Evolutionary conservation across 495 filamentous ascomycete genomes (phyloP).

Genomic region (Neurospora hispaniola): DNA sequence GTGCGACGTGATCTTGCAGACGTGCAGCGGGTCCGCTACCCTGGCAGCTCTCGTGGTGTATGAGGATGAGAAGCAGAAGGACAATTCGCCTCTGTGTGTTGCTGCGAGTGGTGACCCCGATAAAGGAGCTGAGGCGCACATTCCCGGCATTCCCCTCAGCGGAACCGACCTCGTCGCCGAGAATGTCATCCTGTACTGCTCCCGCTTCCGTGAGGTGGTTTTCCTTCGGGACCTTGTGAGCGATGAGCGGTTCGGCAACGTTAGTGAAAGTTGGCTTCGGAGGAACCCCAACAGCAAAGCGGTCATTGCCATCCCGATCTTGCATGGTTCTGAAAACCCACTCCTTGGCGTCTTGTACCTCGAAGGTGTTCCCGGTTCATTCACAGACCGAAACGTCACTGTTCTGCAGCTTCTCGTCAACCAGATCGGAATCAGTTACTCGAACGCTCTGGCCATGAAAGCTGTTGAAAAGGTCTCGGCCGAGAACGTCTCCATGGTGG

Average conservation of each 20-base stretch:
- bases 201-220: conserved; percentile 73
- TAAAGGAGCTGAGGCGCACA: conserved; percentile 49
- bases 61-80: conserved; percentile 15
- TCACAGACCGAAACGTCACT: conserved; percentile 79
- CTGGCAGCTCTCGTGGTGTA: conserved; percentile 58
- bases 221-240: conserved; percentile 73
- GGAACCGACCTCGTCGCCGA: conserved; percentile 54
- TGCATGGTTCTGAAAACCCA: conserved; percentile 55
- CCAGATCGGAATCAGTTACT: conserved; percentile 80
- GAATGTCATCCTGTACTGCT: conserved; percentile 71
- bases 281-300: conserved; percentile 62
- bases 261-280: conserved; percentile 57
- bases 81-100: conserved; percentile 39
- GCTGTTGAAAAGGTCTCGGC: conserved; percentile 67
- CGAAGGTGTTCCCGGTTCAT: conserved; percentile 73
- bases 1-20: conserved; percentile 82
- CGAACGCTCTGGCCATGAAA: conserved; percentile 78
- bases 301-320: conserved; percentile 76
- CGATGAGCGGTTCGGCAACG: conserved; percentile 81
- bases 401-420: conserved; percentile 79
- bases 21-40: conserved; percentile 67
- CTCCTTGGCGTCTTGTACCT: conserved; percentile 78
- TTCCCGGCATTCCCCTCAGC: conserved; percentile 55
- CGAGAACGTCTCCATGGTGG: conserved; percentile 78
- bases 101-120: conserved; percentile 66